These are phyloP conservation scores for Cyclocybe cylindracea DNA, from an alignment of 768 basidiomycete genomes.

Conservation along the genomic window DNA sequence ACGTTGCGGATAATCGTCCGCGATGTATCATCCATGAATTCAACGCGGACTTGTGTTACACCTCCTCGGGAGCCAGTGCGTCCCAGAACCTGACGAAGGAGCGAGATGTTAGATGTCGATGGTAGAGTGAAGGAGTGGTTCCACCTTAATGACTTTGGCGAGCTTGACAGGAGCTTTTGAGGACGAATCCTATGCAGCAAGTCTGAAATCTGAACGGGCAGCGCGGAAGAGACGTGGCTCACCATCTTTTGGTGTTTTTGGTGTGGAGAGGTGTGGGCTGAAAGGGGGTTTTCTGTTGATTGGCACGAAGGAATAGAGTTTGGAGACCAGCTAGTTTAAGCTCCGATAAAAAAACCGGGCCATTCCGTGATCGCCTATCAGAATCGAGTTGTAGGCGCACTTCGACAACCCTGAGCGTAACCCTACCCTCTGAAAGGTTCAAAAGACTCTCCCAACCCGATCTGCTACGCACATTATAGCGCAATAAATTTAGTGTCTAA, in stretches of 20 bases:
- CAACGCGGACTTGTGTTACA: slow-evolving; percentile 98
- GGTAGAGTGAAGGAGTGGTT: neutral
- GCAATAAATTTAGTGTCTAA: too few species aligned
- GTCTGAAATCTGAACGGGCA: neutral
- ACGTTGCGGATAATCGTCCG: slow-evolving; percentile 99
- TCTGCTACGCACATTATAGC: too few species aligned
- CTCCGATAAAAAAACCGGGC: slow-evolving; percentile 27
- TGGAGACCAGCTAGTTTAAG: slow-evolving; percentile 13
- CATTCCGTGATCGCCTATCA: slow-evolving; percentile 1
- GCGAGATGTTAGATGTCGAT: slow-evolving; percentile 9
- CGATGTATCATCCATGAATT: slow-evolving; percentile 96
- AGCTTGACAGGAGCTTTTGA: slow-evolving; percentile 95
- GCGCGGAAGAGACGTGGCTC: slow-evolving; percentile 13
- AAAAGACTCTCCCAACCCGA: too few species aligned
- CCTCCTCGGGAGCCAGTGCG: slow-evolving; percentile 99
- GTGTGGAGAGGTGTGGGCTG: slow-evolving; percentile 19
- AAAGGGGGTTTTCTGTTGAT: slow-evolving; percentile 30
- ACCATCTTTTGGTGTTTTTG: slow-evolving; percentile 33
- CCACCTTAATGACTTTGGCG: slow-evolving; percentile 95
- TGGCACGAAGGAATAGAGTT: slow-evolving; percentile 31
- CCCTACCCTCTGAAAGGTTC: too few species aligned
- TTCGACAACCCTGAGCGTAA: neutral
- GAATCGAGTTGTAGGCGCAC: too few species aligned
- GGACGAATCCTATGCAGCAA: slow-evolving; percentile 56
- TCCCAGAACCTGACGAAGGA: slow-evolving; percentile 77